These are phyloP conservation scores for Aspergillus luchuensis DNA, from an alignment of 2,329 filamentous ascomycete genomes.

Conservation along the genomic window DNA sequence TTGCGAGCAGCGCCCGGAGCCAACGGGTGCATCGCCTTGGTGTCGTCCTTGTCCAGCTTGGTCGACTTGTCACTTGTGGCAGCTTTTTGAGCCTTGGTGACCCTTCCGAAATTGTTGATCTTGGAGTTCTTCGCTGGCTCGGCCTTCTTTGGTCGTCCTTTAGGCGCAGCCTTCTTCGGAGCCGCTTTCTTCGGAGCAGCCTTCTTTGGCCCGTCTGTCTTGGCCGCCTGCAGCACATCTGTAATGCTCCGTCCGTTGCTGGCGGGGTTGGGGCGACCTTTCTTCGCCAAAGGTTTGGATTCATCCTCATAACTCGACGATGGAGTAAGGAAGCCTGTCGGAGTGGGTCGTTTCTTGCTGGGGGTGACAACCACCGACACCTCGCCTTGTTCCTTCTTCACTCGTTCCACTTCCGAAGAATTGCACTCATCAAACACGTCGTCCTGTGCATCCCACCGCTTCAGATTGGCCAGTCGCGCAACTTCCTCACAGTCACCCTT, in stretches of 20 bases:
- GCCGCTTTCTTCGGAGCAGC: slow-evolving; percentile 26
- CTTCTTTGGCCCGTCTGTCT: slow-evolving; percentile 20
- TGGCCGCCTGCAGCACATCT: slow-evolving; percentile 27
- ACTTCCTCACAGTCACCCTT: slow-evolving; percentile 86
- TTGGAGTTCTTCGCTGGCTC: slow-evolving; percentile 28
- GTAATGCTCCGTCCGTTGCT: slow-evolving; percentile 33
- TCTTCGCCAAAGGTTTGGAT: slow-evolving; percentile 19
- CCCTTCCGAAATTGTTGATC: slow-evolving; percentile 37
- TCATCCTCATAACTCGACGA: slow-evolving; percentile 45
- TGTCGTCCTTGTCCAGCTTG: slow-evolving; percentile 30
- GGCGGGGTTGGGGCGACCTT: slow-evolving; percentile 32
- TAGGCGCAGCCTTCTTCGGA: slow-evolving; percentile 26
- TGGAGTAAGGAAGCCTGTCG: slow-evolving; percentile 45
- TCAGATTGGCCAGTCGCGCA: slow-evolving; percentile 68
- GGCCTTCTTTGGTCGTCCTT: slow-evolving; percentile 28
- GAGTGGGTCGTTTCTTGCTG: slow-evolving; percentile 37
- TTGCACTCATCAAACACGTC: slow-evolving; percentile 48
- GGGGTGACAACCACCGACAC: slow-evolving; percentile 46
- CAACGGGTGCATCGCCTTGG: slow-evolving; percentile 40
- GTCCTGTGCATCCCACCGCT: slow-evolving; percentile 57
- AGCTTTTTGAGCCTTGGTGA: slow-evolving; percentile 35
- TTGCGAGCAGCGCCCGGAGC: slow-evolving; percentile 38
- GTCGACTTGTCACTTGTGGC: slow-evolving; percentile 25
- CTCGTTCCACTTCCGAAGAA: slow-evolving; percentile 48
- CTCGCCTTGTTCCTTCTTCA: slow-evolving; percentile 41